A percentile compares a stretch with the other conserved stretches of the same genome.
phyloP scores from a whole-genome alignment of 1,284 basidiomycete genomes.

The Sanguinoderma infundibulare region DNA sequence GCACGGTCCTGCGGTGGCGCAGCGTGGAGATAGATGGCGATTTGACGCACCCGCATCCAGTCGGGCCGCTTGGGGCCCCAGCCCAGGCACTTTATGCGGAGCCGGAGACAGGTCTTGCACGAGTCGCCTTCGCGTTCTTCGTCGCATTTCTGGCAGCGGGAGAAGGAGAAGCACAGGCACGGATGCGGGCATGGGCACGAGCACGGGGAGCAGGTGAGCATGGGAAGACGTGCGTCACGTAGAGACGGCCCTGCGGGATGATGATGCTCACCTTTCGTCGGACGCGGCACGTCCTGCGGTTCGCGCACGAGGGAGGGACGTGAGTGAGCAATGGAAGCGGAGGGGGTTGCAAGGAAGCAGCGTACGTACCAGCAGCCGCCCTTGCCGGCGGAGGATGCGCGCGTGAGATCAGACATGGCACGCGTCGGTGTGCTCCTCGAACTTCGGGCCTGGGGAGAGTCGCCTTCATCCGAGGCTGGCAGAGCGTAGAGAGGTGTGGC shows the following conservation, averaged over 20 bases:
- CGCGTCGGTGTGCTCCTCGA: conserved; percentile 53
- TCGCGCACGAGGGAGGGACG: conserved; percentile 10
- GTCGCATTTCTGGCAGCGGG: conserved; percentile 72
- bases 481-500: conserved; percentile 28
- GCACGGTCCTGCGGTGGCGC: conserved; percentile 16
- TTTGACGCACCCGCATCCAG: conserved; percentile 76
- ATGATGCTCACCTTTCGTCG: conserved; percentile 68
- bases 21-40: conserved; percentile 18
- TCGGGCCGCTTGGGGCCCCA: conserved; percentile 82
- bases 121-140: conserved; percentile 78
- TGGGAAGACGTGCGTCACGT: conserved; percentile 15
- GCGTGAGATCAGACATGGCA: conserved; percentile 54
- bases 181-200: conserved; percentile 3
- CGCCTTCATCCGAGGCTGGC: conserved; percentile 29
- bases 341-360: conserved; percentile 6
- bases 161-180: neutral
- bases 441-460: conserved; percentile 30
- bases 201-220: conserved; percentile 12
- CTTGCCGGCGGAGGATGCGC: conserved; percentile 59
- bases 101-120: conserved; percentile 76
- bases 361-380: conserved; percentile 78
- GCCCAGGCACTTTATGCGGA: conserved; percentile 77
- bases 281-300: conserved; percentile 76
- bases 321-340: conserved; percentile 8
- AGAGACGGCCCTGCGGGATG: conserved; percentile 15